Percentiles rank a stretch among this genome's conserved stretches.
Evolutionary conservation across 2,329 filamentous ascomycete genomes (phyloP).

Genomic region (Pseudocercospora fuligena): DNA sequence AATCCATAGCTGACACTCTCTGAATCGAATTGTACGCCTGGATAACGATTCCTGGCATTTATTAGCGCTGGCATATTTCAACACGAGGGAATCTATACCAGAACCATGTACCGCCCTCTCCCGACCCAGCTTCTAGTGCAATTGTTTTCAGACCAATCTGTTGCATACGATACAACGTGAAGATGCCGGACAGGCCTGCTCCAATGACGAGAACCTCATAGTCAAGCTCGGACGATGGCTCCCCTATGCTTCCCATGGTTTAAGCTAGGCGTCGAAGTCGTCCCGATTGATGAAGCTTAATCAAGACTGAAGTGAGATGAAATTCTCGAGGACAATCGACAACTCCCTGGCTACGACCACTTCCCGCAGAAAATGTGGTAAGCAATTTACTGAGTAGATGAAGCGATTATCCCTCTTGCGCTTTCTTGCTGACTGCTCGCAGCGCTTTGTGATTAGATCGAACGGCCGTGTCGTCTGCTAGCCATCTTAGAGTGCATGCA

Average conservation of each 20-base stretch:
- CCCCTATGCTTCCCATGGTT: conserved; percentile 21
- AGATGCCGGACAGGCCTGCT: conserved; percentile 50
- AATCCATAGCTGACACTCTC: conserved; percentile 53
- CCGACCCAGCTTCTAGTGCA: conserved; percentile 49
- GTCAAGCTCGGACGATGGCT: conserved; percentile 11
- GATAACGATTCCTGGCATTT: conserved; percentile 49
- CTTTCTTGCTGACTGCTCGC: background rate
- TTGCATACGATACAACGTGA: conserved; percentile 48
- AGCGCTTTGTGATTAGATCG: background rate
- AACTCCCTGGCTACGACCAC: background rate
- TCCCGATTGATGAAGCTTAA: background rate
- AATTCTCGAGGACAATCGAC: background rate
- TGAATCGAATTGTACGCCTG: conserved; percentile 53
- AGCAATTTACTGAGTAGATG: background rate
- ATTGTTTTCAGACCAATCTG: conserved; percentile 45
- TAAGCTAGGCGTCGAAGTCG: background rate
- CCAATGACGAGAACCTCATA: conserved; percentile 50
- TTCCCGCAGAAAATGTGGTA: background rate
- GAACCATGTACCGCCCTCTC: conserved; percentile 54
- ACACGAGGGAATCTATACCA: conserved; percentile 17
- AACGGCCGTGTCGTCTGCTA: background rate
- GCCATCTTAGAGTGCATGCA: background rate
- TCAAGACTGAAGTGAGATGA: background rate
- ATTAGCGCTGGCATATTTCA: background rate
- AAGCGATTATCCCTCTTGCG: background rate